Conservation (phyloP, 148 eudicot species). For the Linanthus parryae region DNA sequence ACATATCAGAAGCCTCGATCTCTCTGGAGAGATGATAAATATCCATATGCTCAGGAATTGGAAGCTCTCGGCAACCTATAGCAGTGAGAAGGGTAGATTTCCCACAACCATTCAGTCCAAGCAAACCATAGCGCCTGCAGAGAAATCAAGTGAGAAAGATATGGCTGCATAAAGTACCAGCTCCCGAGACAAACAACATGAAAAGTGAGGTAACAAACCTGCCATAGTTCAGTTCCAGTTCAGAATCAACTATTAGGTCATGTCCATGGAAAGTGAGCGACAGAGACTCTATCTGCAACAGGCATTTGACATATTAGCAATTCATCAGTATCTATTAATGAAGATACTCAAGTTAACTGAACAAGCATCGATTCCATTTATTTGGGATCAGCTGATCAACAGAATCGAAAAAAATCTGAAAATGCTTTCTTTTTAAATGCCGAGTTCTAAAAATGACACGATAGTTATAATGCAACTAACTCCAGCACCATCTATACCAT, state of each 20-base stretch:
- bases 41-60: constrained; percentile 99
- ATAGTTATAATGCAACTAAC: too few relatives aligned
- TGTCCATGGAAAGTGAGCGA: constrained; percentile 98
- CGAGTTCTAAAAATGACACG: too few relatives aligned
- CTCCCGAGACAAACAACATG: background rate
- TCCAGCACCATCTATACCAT: too few relatives aligned
- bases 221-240: constrained; percentile 91
- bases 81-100: constrained; percentile 94
- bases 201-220: constrained; percentile 38
- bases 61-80: constrained; percentile 89
- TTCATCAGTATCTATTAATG: constrained; percentile 1
- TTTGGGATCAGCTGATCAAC: too few relatives aligned
- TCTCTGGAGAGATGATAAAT: constrained; percentile 86
- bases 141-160: background rate
- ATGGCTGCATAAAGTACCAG: background rate
- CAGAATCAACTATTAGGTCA: constrained; percentile 86
- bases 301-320: constrained; percentile 1
- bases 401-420: too few relatives aligned
- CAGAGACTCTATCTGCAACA: constrained; percentile 89
- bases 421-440: too few relatives aligned
- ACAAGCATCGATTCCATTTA: too few relatives aligned
- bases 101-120: constrained; percentile 98
- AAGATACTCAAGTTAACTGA: too few relatives aligned
- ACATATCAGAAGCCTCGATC: constrained; percentile 98
- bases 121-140: constrained; percentile 89